Conservation (phyloP, 768 basidiomycete species). For the Leccinum subtestaceum region DNA sequence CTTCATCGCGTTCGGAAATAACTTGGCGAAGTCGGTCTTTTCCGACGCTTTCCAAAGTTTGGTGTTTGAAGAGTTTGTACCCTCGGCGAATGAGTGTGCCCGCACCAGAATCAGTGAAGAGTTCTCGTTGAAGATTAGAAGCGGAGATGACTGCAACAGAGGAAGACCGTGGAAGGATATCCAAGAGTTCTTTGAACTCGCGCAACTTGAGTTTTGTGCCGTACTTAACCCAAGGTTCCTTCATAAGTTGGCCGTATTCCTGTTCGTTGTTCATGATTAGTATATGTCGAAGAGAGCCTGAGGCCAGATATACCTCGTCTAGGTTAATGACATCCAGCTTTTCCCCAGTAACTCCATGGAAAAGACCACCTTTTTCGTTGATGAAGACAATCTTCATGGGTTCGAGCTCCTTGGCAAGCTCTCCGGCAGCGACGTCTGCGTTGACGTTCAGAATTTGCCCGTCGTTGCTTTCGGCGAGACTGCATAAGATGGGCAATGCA, state of each 20-base stretch:
- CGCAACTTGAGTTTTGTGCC: constrained; percentile 98
- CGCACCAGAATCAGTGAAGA: constrained; percentile 97
- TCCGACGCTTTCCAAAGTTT: constrained; percentile 76
- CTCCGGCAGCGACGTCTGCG: constrained; percentile 97
- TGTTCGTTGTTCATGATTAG: constrained; percentile 27
- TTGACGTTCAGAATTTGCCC: constrained; percentile 99
- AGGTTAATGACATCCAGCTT: constrained; percentile 96
- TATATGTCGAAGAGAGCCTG: not conserved
- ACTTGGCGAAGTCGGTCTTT: constrained; percentile 94
- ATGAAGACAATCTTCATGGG: constrained; percentile 98
- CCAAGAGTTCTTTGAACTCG: constrained; percentile 98
- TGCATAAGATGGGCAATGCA: constrained; percentile 92
- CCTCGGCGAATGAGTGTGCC: constrained; percentile 98
- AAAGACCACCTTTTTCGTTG: constrained; percentile 97
- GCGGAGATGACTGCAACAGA: constrained; percentile 98
- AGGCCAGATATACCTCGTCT: constrained; percentile 65
- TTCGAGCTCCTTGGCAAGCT: constrained; percentile 95
- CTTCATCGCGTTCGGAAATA: constrained; percentile 93
- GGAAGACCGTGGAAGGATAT: constrained; percentile 95
- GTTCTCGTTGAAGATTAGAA: constrained; percentile 90
- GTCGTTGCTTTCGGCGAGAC: constrained; percentile 88
- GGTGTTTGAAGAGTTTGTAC: constrained; percentile 94
- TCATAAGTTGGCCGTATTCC: constrained; percentile 97
- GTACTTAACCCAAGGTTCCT: constrained; percentile 98
- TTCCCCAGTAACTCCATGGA: constrained; percentile 96